Conservation (phyloP, 1,284 basidiomycete species). For the Malassezia sp. region DNA sequence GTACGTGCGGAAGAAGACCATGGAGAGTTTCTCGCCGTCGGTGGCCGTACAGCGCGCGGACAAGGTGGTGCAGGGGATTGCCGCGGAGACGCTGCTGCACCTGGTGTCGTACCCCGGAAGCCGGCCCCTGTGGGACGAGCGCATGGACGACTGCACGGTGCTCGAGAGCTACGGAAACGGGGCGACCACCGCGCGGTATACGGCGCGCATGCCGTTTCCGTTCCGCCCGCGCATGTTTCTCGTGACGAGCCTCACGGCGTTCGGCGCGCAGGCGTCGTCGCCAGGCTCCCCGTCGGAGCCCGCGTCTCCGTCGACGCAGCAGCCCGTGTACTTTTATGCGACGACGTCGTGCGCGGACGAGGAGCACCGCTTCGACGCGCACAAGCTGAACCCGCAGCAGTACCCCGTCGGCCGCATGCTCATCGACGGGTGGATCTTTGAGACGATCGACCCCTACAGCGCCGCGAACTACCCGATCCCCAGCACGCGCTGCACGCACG, state of each 20-base stretch:
- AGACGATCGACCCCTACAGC: conserved; percentile 93
- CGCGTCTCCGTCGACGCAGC: conserved; percentile 37
- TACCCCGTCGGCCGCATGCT: conserved; percentile 67
- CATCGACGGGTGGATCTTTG: conserved; percentile 88
- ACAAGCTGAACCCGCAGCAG: conserved; percentile 59
- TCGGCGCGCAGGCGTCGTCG: not conserved
- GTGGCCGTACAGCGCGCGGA: conserved; percentile 78
- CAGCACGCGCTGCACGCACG: conserved; percentile 76
- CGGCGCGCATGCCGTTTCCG: conserved; percentile 65
- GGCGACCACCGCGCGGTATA: conserved; percentile 51
- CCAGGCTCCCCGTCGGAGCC: conserved; percentile 41
- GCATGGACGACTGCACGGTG: conserved; percentile 59
- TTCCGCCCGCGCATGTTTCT: conserved; percentile 82
- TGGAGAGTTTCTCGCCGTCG: conserved; percentile 64
- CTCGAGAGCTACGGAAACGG: conserved; percentile 74
- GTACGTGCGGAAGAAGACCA: conserved; percentile 63
- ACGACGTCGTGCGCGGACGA: conserved; percentile 55
- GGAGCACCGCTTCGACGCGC: conserved; percentile 60
- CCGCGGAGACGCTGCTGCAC: conserved; percentile 72
- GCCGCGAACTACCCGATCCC: conserved; percentile 90
- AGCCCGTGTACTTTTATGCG: conserved; percentile 46
- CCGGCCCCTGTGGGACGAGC: conserved; percentile 72
- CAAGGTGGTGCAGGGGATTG: conserved; percentile 84
- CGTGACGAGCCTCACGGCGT: conserved; percentile 62
- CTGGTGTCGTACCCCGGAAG: conserved; percentile 57